These are phyloP conservation scores for Leccinum uliginosum DNA, from an alignment of 768 basidiomycete genomes.

Conservation along the genomic window DNA sequence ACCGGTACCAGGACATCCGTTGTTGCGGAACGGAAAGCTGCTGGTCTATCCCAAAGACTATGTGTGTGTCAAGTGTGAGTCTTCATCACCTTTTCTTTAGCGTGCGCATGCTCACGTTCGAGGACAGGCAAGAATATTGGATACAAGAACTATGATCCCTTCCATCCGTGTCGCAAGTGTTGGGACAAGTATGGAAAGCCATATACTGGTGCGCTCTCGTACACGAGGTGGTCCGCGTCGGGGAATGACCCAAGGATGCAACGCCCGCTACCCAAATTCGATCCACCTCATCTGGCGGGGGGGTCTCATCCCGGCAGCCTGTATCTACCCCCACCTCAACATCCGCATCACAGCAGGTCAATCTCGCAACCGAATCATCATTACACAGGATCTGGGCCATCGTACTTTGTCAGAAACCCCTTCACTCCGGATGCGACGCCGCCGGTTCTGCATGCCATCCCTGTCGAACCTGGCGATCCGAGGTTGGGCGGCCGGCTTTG, in stretches of 20 bases:
- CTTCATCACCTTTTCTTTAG: not conserved
- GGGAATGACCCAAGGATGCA: constrained; percentile 24
- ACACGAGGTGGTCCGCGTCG: constrained; percentile 39
- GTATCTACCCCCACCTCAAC: constrained; percentile 2
- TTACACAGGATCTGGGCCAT: not conserved
- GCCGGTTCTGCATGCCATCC: constrained; percentile 40
- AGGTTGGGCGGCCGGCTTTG: constrained; percentile 65
- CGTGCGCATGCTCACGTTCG: not conserved
- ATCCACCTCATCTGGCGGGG: constrained; percentile 19
- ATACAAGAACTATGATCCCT: constrained; percentile 65
- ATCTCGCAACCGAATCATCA: constrained; percentile 15
- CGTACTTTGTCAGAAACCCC: constrained; percentile 28
- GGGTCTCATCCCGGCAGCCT: not conserved
- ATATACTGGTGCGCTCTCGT: constrained; percentile 57
- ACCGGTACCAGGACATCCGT: constrained; percentile 64
- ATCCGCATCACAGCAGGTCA: constrained; percentile 16
- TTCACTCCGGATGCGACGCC: constrained; percentile 6
- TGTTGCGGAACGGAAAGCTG: constrained; percentile 55
- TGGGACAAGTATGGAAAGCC: constrained; percentile 66
- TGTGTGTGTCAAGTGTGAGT: constrained; percentile 65
- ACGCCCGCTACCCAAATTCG: constrained; percentile 24
- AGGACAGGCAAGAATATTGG: constrained; percentile 65
- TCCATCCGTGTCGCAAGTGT: constrained; percentile 66
- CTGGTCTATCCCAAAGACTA: constrained; percentile 67
- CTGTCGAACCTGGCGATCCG: constrained; percentile 61